phyloP scores from a whole-genome alignment of 2,329 filamentous ascomycete genomes.

The Hypoxylon sp. region DNA sequence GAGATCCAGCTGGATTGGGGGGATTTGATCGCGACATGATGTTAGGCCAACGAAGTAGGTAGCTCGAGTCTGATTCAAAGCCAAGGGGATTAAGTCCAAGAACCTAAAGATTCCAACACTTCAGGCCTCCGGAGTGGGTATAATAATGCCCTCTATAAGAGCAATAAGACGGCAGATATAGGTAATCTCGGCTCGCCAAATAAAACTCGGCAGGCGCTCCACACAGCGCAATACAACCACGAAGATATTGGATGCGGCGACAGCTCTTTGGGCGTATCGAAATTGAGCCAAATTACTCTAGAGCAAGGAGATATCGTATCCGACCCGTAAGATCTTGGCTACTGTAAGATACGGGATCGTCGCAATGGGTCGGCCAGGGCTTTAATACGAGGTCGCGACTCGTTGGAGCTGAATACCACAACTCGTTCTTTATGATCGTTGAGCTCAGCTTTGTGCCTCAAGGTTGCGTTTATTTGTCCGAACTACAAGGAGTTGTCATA shows the following conservation, averaged over 20 bases:
- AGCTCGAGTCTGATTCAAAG: slow-evolving; percentile 18
- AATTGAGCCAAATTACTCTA: slow-evolving; percentile 18
- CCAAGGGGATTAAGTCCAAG: slow-evolving; percentile 12
- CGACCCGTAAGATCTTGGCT: slow-evolving; percentile 7
- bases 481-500: slow-evolving; percentile 39
- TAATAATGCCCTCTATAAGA: slow-evolving; percentile 32
- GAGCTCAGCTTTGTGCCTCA: slow-evolving; percentile 44
- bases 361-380: slow-evolving; percentile 26
- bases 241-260: slow-evolving; percentile 29
- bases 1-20: slow-evolving; percentile 73
- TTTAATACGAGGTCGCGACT: slow-evolving; percentile 22
- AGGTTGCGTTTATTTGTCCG: slow-evolving; percentile 38
- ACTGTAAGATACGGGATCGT: slow-evolving; percentile 11
- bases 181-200: slow-evolving; percentile 44
- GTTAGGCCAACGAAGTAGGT: slow-evolving; percentile 22
- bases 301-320: slow-evolving; percentile 15
- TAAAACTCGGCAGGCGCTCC: slow-evolving; percentile 37
- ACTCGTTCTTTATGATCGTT: slow-evolving; percentile 47
- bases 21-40: slow-evolving; percentile 71
- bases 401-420: slow-evolving; percentile 17
- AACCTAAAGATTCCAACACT: slow-evolving; percentile 28
- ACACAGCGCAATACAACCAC: slow-evolving; percentile 36
- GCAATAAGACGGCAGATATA: slow-evolving; percentile 43
- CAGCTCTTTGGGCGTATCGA: slow-evolving; percentile 22
- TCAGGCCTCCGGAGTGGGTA: slow-evolving; percentile 30